Evolutionary conservation across 2,329 filamentous ascomycete genomes (phyloP), one percentile per base, ranked within the genome.

Genomic region (Diaporthe vexans): DNA sequence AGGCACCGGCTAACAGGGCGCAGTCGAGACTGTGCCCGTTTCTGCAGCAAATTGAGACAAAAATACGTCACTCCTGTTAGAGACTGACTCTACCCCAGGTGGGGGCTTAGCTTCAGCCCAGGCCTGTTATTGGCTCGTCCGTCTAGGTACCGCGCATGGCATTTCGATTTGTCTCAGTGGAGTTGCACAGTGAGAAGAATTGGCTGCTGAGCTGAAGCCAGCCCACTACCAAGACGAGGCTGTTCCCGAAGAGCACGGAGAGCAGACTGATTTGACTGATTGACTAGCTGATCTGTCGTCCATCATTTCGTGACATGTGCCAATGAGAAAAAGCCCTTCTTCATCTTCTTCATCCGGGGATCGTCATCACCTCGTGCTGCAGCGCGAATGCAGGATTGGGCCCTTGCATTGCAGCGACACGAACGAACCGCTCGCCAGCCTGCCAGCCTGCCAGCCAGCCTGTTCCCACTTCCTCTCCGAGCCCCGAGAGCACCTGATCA

Each of bases 61-160:
- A 17, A 13, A 19, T 63, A 72, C 70, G 21, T 24, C 26, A 2
- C 1, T 3, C 9, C 8, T 56, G 70, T 61, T 72, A 72, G 54
- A 46, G 29, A 26, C 33, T n/a, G 57, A 40, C 48, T 10, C 7
- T 43, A 26, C 46, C 57, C 70, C 70, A 35, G 48, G 17, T 21
- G 46, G 52, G 57, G 57, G 70, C 70, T 72, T 35, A 46, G 48
- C 59, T 19, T 29, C 11, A 52, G 63, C 65, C 65, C 58, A 52
- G 35, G 56, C 51, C 67, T 48, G 40, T 33, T 15, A 40, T 58
- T 69, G 61, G 71, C 61, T 29, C 56, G 40, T 35, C 51, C 26
- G 24, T 35, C 37, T 61, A 33, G 33, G 35, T 13, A 26, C 17
- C 21, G 8, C 26, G 51, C 71, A 59, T 48, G 43, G 56, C 54